A percentile compares a stretch with the other conserved stretches of the same genome.
These are phyloP conservation scores for Immersiella caudata DNA, from an alignment of 495 filamentous ascomycete genomes.

Conservation along the genomic window DNA sequence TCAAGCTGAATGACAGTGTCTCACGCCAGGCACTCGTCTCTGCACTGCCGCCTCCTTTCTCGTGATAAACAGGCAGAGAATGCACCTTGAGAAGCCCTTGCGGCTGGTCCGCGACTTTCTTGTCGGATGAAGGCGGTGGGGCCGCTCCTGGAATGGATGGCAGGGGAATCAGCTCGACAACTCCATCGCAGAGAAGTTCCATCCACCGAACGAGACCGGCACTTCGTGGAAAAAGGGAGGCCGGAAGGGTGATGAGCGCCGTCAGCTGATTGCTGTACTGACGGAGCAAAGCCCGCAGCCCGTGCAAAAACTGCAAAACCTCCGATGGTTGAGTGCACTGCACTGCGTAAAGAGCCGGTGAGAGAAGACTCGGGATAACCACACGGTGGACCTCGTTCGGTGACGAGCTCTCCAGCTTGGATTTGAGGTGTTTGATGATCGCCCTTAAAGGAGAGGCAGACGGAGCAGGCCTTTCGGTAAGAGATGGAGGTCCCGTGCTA, in stretches of 20 bases:
- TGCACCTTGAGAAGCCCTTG: slow-evolving; percentile 86
- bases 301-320: slow-evolving; percentile 82
- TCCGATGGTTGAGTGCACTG: slow-evolving; percentile 66
- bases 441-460: slow-evolving; percentile 60
- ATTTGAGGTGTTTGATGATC: slow-evolving; percentile 63
- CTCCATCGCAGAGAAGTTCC: slow-evolving; percentile 82
- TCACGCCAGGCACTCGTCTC: slow-evolving; percentile 69
- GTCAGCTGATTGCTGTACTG: slow-evolving; percentile 67
- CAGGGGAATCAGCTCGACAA: slow-evolving; percentile 86
- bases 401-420: slow-evolving; percentile 59
- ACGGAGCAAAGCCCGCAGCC: slow-evolving; percentile 72
- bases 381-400: slow-evolving; percentile 74
- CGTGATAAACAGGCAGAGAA: slow-evolving; percentile 79
- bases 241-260: slow-evolving; percentile 74
- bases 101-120: slow-evolving; percentile 68
- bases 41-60: slow-evolving; percentile 79
- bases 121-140: slow-evolving; percentile 40
- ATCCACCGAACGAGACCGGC: slow-evolving; percentile 84
- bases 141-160: slow-evolving; percentile 63
- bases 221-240: slow-evolving; percentile 77
- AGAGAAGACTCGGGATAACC: slow-evolving; percentile 80
- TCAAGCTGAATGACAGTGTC: slow-evolving; percentile 87
- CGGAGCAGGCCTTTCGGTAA: slow-evolving; percentile 19
- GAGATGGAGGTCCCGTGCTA: slow-evolving; percentile 37
- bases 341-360: slow-evolving; percentile 77